Evolutionary conservation across 1,139 yeast genomes (phyloP), one percentile per base, ranked within the genome.

Genomic region (Lodderomyces beijingensis): DNA sequence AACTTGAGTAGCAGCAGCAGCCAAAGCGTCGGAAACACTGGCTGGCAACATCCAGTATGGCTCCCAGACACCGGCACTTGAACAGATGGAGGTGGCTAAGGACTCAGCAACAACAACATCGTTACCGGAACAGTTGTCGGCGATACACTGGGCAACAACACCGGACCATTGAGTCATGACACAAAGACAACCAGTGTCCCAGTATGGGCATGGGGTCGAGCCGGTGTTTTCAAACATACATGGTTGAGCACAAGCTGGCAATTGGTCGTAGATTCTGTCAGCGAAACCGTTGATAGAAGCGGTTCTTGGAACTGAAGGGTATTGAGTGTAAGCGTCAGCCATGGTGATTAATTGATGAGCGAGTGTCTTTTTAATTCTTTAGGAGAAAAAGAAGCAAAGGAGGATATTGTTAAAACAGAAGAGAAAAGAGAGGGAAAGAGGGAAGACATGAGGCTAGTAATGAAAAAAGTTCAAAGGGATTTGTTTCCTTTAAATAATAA

Each of bases 231-330:
- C 48, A 23, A 41, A 37, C 16, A 55, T 52, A 50, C 65, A 59
- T 9, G 38, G 38, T 32, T 48, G 42, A 28, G 64, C 65, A 49
- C 65, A 59, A 4, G 32, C 30, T 18, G 65, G 65, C 7, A 55
- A 36, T n/a, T 40, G 40, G 25, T 34, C 48, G 38, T 55, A 53
- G 36, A 65, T 55, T 24, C 57, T 59, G 39, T 65, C 71, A 10
- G 70, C 70, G 37, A 65, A 64, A 4, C 71, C 71, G 37, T 65
- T 65, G 30, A 62, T 54, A 18, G 59, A 46, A 25, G 70, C 70
- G 21, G 70, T 62, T 37, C 55, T 51, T 11, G 69, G 57, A 22
- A 65, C 70, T 11, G 50, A 36, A 15, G 71, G 71, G 40, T 55
- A 65, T 24, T 25, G 27, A 16, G 33, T 14, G 16, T 19, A 30